Base-by-base conservation (phyloP, 257 asterid species). In the Przewalskia tangutica region DNA sequence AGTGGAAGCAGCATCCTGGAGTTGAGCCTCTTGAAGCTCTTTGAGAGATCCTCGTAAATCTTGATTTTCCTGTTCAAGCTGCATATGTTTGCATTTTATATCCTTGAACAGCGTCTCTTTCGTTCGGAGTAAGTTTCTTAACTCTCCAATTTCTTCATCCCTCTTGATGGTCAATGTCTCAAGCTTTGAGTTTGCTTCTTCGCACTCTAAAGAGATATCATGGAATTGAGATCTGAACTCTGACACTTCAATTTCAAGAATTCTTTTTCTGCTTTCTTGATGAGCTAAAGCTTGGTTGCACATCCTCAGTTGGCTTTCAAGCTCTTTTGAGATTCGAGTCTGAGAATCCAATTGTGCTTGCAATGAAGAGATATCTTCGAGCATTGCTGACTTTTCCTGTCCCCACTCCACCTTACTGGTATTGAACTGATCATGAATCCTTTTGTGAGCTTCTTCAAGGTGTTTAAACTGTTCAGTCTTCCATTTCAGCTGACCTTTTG, bases 401-500 rank as follows among this genome's bases (percentile, higher is more conserved):
- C 88, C 93, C 98, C 98, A 95, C 85, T 92, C 97, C 82, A 90
- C 91, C 71, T 93, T 93, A 84, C 81, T 91, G 63, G 36, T 85
- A 60, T 79, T 89, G 38, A 89, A 85, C 76, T 91, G 82, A 84
- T 81, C 84, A 3, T 83, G 86, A 79, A 93, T 92, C 88, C 90
- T 91, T 83, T 88, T 81, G 82, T 95, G 94, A 84, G 98, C 98
- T 85, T 93, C 97, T 84, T 92, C 89, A 82, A 95, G 85, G 84
- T 91, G 98, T 81, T 79, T 79, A 79, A 95, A 95, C 85, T 93
- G 98, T 82, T 95, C 98, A 80, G 86, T 92, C 90, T 92, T 93
- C 98, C 97, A 93, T 83, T 95, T 93, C 87, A 95, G 89, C 90
- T 90, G 93, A 77, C 90, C 92, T 87, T 92, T 91, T 51, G 85